Evolutionary conservation across 371 early-diverging fungal species (phyloP).

Genomic region (Catenaria anguillulae): DNA sequence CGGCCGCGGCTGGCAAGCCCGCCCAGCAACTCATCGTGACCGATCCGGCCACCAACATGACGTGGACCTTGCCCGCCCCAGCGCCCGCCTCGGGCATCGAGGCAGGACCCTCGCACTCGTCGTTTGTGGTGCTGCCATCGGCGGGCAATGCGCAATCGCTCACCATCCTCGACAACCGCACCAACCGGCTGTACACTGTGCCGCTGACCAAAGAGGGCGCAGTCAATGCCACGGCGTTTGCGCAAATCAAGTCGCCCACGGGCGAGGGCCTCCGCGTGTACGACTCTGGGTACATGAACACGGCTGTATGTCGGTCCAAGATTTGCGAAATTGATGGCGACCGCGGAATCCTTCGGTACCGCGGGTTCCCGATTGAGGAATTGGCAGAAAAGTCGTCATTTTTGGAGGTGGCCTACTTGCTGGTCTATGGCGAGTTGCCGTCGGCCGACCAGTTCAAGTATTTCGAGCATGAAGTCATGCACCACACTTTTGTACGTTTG

Average conservation of each 20-base stretch:
- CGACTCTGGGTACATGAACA: conserved; percentile 29
- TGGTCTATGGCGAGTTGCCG: conserved; percentile 30
- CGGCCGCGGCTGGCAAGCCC: too few species aligned
- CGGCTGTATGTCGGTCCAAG: conserved; percentile 36
- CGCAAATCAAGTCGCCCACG: conserved; percentile 9
- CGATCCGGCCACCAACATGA: background rate
- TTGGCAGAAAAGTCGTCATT: conserved; percentile 29
- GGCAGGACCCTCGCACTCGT: background rate
- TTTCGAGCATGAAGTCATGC: conserved; percentile 27
- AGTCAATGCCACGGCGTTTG: conserved; percentile 17
- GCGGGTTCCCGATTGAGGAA: conserved; percentile 30
- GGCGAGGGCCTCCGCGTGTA: conserved; percentile 9
- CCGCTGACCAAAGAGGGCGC: conserved; percentile 18
- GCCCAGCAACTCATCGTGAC: conserved; percentile 2
- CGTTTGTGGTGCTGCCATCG: conserved; percentile 5
- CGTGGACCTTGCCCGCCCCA: background rate
- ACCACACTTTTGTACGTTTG: conserved; percentile 32
- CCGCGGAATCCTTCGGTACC: conserved; percentile 34
- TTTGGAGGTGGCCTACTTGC: conserved; percentile 30
- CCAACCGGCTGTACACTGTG: conserved; percentile 23
- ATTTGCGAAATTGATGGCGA: conserved; percentile 50
- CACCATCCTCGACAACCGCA: conserved; percentile 24
- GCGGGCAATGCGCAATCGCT: background rate
- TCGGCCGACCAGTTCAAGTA: conserved; percentile 16
- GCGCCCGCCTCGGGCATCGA: background rate